Evolutionary conservation across 1,284 basidiomycete genomes (phyloP).

Genomic region (Leccinum colubrinum): DNA sequence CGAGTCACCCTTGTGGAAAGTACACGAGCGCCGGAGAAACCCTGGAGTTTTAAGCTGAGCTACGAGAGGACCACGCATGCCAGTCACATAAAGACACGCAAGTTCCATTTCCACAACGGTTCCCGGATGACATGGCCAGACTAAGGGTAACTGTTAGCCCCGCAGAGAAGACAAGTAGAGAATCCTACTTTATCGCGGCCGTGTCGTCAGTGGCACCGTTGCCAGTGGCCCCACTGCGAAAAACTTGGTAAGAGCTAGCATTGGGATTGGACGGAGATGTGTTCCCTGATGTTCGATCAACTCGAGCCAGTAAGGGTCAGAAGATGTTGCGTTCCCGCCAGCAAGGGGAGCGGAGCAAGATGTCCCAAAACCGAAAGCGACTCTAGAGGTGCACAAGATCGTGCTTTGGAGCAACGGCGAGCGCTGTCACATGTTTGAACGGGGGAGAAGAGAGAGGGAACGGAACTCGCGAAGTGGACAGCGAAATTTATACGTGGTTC

Average conservation of each 20-base stretch:
- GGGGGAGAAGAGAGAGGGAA: not conserved
- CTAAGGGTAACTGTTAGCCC: not conserved
- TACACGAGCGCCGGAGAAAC: conserved; percentile 24
- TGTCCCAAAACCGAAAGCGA: conserved; percentile 39
- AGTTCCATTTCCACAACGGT: conserved; percentile 10
- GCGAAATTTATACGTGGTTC: not conserved
- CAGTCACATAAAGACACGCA: conserved; percentile 20
- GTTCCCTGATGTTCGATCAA: conserved; percentile 51
- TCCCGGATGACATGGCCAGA: conserved; percentile 16
- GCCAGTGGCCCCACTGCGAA: conserved; percentile 33
- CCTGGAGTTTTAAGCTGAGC: not conserved
- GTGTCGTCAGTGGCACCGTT: conserved; percentile 25
- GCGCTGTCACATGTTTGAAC: conserved; percentile 9
- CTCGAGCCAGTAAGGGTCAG: conserved; percentile 62
- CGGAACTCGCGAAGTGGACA: not conserved
- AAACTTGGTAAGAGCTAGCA: conserved; percentile 59
- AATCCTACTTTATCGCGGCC: conserved; percentile 22
- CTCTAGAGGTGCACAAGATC: conserved; percentile 17
- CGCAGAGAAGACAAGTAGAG: not conserved
- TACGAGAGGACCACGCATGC: not conserved
- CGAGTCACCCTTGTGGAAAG: conserved; percentile 20
- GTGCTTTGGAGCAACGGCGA: conserved; percentile 3
- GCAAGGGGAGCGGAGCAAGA: conserved; percentile 42
- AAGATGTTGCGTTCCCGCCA: conserved; percentile 46
- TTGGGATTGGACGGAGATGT: conserved; percentile 48